Evolutionary conservation across 2,329 filamentous ascomycete species (phyloP).

Genomic region (Fragosphaeria purpurea): DNA sequence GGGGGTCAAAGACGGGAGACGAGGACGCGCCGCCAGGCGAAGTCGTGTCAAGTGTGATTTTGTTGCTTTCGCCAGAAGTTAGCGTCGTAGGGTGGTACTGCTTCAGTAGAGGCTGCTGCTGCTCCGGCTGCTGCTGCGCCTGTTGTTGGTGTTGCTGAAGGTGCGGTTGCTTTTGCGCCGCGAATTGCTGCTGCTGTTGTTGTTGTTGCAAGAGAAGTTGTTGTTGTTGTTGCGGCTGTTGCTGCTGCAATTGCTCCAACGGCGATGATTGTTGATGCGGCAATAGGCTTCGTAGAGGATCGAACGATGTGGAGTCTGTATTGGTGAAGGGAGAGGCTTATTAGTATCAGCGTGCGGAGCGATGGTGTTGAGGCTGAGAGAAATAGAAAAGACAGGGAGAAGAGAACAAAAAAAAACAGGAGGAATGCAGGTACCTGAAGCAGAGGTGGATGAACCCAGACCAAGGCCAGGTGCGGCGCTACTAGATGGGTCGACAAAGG

Average conservation of each 20-base stretch:
- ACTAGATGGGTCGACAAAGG: constrained; percentile 36
- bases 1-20: constrained; percentile 10
- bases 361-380: not conserved
- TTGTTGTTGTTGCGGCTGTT: constrained; percentile 15
- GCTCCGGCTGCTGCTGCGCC: constrained; percentile 16
- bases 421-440: not conserved
- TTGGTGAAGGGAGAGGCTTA: constrained; percentile 10
- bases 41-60: constrained; percentile 1
- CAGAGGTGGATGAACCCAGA: constrained; percentile 7
- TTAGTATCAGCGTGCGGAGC: constrained; percentile 1
- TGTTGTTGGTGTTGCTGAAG: constrained; percentile 22
- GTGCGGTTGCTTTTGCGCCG: constrained; percentile 22
- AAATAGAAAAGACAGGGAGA: not conserved
- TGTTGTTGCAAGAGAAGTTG: constrained; percentile 14
- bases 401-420: not conserved
- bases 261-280: not conserved
- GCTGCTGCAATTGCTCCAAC: constrained; percentile 5
- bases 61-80: constrained; percentile 5
- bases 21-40: not conserved
- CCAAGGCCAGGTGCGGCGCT: constrained; percentile 10
- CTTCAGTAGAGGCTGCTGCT: constrained; percentile 11
- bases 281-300: constrained; percentile 3
- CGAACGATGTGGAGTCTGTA: constrained; percentile 9
- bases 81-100: constrained; percentile 18
- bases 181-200: constrained; percentile 19